A percentile compares a stretch with the other conserved stretches of the same genome.
These are phyloP conservation scores for Cryptococcus deneoformans DNA, from an alignment of 1,284 basidiomycete genomes.

Conservation along the genomic window DNA sequence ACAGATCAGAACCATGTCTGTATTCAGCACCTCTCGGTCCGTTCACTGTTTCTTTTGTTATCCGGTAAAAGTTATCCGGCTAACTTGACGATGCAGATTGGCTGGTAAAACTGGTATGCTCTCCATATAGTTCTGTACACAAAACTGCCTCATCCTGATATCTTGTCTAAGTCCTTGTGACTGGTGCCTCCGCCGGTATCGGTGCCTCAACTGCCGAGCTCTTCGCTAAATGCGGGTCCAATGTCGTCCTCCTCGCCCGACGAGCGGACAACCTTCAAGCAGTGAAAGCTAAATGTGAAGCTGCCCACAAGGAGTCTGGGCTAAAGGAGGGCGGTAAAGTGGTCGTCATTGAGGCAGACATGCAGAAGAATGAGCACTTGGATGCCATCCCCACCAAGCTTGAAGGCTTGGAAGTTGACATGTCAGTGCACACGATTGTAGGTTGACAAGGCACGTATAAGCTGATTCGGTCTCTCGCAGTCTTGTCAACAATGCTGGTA, in stretches of 20 bases:
- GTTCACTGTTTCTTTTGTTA: background rate
- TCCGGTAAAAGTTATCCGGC: background rate
- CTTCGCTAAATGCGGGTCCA: slow-evolving; percentile 39
- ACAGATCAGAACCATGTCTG: slow-evolving; percentile 18
- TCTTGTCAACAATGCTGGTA: slow-evolving; percentile 50
- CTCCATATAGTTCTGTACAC: background rate
- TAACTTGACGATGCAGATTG: slow-evolving; percentile 9
- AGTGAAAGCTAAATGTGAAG: slow-evolving; percentile 31
- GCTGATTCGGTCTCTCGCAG: slow-evolving; percentile 14
- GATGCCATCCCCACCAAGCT: slow-evolving; percentile 26
- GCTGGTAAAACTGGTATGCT: slow-evolving; percentile 35
- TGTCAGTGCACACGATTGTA: slow-evolving; percentile 25
- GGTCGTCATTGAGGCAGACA: slow-evolving; percentile 37
- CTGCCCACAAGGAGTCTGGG: slow-evolving; percentile 20
- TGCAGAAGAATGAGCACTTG: slow-evolving; percentile 33
- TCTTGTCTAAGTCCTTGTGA: slow-evolving; percentile 34
- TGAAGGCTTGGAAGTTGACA: slow-evolving; percentile 37
- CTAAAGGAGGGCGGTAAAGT: slow-evolving; percentile 29
- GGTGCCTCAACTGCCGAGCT: slow-evolving; percentile 43
- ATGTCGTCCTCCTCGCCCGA: slow-evolving; percentile 42
- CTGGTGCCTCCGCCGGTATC: slow-evolving; percentile 44
- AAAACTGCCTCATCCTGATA: background rate
- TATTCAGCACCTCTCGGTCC: slow-evolving; percentile 27
- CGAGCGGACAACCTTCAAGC: slow-evolving; percentile 33
- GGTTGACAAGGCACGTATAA: background rate